Evolutionary conservation across 2,329 filamentous ascomycete species (phyloP), one percentile per base, ranked within the genome.

Genomic region (Colletotrichum paranaense): DNA sequence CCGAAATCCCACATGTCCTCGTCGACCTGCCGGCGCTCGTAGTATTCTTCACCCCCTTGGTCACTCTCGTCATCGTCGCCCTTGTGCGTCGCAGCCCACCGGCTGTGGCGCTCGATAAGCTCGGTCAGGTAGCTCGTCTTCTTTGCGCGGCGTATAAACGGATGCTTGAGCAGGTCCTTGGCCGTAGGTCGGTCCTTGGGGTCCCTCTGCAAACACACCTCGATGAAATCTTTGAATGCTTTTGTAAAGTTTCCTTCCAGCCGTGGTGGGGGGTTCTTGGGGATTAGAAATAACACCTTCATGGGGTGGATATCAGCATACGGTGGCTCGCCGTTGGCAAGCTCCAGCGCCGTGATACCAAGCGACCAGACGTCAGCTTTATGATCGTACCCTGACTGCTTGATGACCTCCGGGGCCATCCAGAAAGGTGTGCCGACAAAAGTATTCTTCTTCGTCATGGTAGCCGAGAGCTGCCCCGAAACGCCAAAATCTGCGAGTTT

Each of bases 371-470:
- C 98, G 80, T 98, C 96, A 57, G 96, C 96, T 85, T 98, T 98
- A 85, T 97, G 95, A 82, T 98, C 96, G 85, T 98, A 98, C 62
- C 96, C 96, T 71, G 95, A 97, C 82, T 99, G 96, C 85, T 98
- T 98, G 83, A 99, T 99, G 68, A 98, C 96, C 84, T 99, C 96
- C 12, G 96, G 96, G 3, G 97, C 96, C 96, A 99, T 99, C 97
- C 97, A 99, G 82, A 98, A 99, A 1, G 97, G 96, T 0, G 96
- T 98, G 42, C 97, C 97, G 38, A 99, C 96, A 82, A 98, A 99
- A 0, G 96, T 98, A 81, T 98, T 98, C 86, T 98, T 98, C 88
- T 98, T 98, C 75, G 96, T 98, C 95, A 98, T 98, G 62, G 96
- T 99, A 7, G 96, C 96, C 11, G 96, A 97, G 26, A 98, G 89